A percentile compares a stretch with the other conserved stretches of the same genome.
phyloP scores from a whole-genome alignment of 2,329 filamentous ascomycete genomes.

The Cryphonectria naterciae region DNA sequence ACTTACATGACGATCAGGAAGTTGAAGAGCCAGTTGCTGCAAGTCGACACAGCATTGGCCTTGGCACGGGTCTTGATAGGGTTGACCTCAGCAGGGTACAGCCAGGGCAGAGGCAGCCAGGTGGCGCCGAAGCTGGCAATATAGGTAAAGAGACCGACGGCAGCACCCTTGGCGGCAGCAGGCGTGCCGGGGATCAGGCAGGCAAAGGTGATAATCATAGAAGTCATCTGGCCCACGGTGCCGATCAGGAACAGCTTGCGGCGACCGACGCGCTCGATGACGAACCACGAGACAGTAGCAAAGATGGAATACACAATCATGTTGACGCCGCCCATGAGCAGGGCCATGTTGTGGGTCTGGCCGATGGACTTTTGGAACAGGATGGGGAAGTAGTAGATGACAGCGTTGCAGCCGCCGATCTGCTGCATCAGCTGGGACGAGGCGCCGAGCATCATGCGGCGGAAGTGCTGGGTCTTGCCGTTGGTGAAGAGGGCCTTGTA shows the following conservation, averaged over 20 bases:
- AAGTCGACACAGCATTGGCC: conserved; percentile 66
- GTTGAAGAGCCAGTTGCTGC: conserved; percentile 64
- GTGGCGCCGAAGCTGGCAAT: conserved; percentile 29
- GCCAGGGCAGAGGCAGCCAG: conserved; percentile 65
- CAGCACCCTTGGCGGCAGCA: conserved; percentile 40
- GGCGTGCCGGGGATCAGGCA: conserved; percentile 41
- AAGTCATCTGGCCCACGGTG: conserved; percentile 62
- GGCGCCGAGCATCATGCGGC: conserved; percentile 64
- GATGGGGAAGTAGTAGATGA: conserved; percentile 66
- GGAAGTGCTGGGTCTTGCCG: conserved; percentile 68
- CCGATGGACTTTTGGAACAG: conserved; percentile 54
- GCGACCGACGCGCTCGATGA: conserved; percentile 58
- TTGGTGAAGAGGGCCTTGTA: conserved; percentile 61
- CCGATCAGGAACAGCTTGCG: conserved; percentile 67
- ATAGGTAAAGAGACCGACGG: conserved; percentile 59
- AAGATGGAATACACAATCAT: conserved; percentile 65
- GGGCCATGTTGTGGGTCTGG: conserved; percentile 49
- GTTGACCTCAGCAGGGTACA: conserved; percentile 65
- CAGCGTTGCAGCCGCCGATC: conserved; percentile 60
- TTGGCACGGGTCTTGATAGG: conserved; percentile 63
- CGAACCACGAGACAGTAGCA: conserved; percentile 57
- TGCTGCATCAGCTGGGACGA: conserved; percentile 67
- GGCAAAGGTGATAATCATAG: conserved; percentile 58
- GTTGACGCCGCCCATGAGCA: conserved; percentile 59
- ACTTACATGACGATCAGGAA: conserved; percentile 65